A percentile compares a stretch with the other conserved stretches of the same genome.
Evolutionary conservation across 495 filamentous ascomycete genomes (phyloP).

Genomic region (Neurospora sp.): DNA sequence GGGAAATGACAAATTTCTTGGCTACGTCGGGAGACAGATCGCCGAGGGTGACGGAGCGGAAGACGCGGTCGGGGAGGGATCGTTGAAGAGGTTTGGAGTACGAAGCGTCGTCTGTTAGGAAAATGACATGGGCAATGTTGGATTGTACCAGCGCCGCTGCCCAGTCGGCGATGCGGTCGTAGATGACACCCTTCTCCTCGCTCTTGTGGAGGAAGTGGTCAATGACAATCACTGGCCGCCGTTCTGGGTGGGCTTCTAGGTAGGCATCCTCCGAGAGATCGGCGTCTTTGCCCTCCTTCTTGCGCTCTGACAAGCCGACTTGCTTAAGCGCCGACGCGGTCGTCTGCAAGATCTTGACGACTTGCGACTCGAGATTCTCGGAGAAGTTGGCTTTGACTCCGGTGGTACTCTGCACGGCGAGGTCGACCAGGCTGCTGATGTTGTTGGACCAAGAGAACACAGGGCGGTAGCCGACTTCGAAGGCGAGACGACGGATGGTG

Average conservation of each 20-base stretch:
- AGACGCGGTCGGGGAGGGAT: slow-evolving; percentile 81
- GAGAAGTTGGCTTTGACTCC: slow-evolving; percentile 92
- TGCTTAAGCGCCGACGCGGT: slow-evolving; percentile 69
- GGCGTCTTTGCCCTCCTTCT: slow-evolving; percentile 64
- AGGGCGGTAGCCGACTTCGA: slow-evolving; percentile 81
- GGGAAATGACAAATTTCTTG: slow-evolving; percentile 80
- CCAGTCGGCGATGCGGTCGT: slow-evolving; percentile 89
- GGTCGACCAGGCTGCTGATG: slow-evolving; percentile 79
- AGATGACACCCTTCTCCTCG: slow-evolving; percentile 61
- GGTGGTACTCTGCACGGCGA: slow-evolving; percentile 87
- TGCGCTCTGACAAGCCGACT: slow-evolving; percentile 57
- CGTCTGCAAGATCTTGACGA: slow-evolving; percentile 86
- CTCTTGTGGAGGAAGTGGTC: slow-evolving; percentile 88
- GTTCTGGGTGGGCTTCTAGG: slow-evolving; percentile 82
- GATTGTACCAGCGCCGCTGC: slow-evolving; percentile 74
- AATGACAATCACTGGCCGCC: slow-evolving; percentile 75
- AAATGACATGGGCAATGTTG: slow-evolving; percentile 94
- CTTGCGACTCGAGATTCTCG: slow-evolving; percentile 83
- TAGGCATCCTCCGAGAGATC: slow-evolving; percentile 75
- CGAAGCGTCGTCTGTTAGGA: slow-evolving; percentile 86
- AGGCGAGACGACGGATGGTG: slow-evolving; percentile 72
- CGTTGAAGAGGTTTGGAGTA: slow-evolving; percentile 82
- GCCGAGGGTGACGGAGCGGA: slow-evolving; percentile 72
- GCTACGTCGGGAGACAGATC: slow-evolving; percentile 80
- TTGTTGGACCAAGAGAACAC: slow-evolving; percentile 96